Conservation (phyloP, 73 alveolate genomes). For the Paramecium caudatum region DNA sequence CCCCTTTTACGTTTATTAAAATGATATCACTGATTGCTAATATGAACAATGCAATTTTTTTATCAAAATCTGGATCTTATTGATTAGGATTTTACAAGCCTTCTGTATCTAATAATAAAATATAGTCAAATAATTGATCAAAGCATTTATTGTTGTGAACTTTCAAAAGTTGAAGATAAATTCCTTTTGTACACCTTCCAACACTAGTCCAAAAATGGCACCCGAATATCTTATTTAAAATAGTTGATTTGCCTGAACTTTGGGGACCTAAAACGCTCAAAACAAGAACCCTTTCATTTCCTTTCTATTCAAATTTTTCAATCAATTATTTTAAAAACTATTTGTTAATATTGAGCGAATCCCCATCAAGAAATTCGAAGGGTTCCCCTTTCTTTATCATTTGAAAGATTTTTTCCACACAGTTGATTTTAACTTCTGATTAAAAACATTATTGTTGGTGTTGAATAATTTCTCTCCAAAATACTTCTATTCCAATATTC, state of each 20-base stretch:
- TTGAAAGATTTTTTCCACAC: slow-evolving; percentile 1
- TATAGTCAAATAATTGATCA: slow-evolving; percentile 15
- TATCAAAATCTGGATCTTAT: slow-evolving; percentile 59
- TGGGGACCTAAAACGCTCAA: slow-evolving; percentile 76
- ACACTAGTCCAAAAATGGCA: slow-evolving; percentile 77
- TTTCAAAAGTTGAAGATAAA: neutral
- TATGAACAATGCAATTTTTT: slow-evolving; percentile 69
- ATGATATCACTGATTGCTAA: slow-evolving; percentile 62
- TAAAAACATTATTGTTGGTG: neutral
- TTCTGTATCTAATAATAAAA: slow-evolving; percentile 73
- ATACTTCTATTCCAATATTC: slow-evolving; percentile 42
- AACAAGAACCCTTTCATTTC: slow-evolving; percentile 12
- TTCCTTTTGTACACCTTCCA: slow-evolving; percentile 80
- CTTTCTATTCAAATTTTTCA: neutral
- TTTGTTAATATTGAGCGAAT: slow-evolving; percentile 33
- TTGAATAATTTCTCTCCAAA: slow-evolving; percentile 68
- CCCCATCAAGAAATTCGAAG: slow-evolving; percentile 79
- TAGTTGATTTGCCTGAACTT: slow-evolving; percentile 79
- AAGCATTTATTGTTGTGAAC: neutral
- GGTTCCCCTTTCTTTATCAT: slow-evolving; percentile 71
- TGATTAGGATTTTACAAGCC: slow-evolving; percentile 42
- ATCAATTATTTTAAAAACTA: slow-evolving; percentile 35
- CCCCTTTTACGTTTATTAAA: slow-evolving; percentile 74
- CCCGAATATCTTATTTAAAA: slow-evolving; percentile 74
- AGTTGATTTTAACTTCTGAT: neutral